Conservation (phyloP, 768 basidiomycete species). For the Xerocomus potaroensis region DNA sequence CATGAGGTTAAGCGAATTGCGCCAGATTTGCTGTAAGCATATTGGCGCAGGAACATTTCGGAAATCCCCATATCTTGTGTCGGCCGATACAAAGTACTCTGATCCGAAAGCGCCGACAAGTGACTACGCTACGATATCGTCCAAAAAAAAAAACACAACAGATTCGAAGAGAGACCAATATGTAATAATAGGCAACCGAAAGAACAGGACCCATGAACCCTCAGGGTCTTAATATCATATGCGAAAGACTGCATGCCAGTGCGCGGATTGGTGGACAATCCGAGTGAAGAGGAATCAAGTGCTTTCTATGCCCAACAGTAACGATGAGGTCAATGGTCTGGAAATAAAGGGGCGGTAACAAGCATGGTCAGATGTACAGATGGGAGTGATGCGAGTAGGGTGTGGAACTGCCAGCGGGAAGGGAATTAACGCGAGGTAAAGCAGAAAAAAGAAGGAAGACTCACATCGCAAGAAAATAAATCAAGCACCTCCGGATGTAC, state of each 20-base stretch:
- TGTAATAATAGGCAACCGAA: conserved; percentile 1
- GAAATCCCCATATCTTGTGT: background rate
- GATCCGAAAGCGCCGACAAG: conserved; percentile 7
- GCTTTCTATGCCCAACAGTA: background rate
- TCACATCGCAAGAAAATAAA: conserved; percentile 2
- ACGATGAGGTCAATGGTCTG: background rate
- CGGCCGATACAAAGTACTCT: conserved; percentile 14
- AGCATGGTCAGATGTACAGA: background rate
- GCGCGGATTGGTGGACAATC: no score
- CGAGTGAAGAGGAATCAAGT: no score
- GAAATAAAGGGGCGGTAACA: background rate
- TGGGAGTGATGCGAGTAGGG: conserved; percentile 5
- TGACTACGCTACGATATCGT: background rate
- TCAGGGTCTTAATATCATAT: background rate
- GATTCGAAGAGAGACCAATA: background rate
- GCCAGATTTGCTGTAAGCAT: conserved; percentile 20
- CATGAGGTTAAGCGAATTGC: conserved; percentile 17
- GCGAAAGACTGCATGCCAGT: no score
- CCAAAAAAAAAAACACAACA: background rate
- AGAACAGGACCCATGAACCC: no score
- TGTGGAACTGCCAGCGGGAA: background rate
- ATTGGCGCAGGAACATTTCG: conserved; percentile 11
- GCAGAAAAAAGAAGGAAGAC: background rate
- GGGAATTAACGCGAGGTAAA: conserved; percentile 1
- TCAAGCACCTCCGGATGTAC: background rate